A percentile compares a stretch with the other conserved stretches of the same genome.
These are phyloP conservation scores for Rubroboletus satanas DNA, from an alignment of 768 basidiomycete species.

Conservation along the genomic window DNA sequence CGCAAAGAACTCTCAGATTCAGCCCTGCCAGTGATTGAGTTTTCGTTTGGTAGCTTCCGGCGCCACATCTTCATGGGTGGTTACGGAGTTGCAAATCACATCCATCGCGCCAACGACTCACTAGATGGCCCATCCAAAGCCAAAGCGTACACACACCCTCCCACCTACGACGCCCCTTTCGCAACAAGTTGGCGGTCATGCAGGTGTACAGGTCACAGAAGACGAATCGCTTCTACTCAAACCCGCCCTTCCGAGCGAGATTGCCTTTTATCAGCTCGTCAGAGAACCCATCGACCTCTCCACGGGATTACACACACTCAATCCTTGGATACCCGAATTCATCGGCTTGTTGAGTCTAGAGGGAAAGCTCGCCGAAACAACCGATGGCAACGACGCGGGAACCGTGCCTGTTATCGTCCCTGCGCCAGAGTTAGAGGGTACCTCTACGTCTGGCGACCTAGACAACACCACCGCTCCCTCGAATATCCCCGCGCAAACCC, in stretches of 20 bases:
- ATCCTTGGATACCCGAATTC: conserved; percentile 68
- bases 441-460: conserved; percentile 22
- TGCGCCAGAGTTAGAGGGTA: conserved; percentile 42
- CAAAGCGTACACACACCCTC: conserved; percentile 17
- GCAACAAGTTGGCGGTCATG: conserved; percentile 79
- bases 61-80: too few species aligned
- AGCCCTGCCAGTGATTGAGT: too few species aligned
- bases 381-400: conserved; percentile 8
- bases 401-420: conserved; percentile 22
- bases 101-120: neutral
- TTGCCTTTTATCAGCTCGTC: conserved; percentile 65
- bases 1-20: neutral
- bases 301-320: conserved; percentile 30
- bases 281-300: conserved; percentile 23
- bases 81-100: too few species aligned
- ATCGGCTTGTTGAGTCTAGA: conserved; percentile 74
- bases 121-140: conserved; percentile 5
- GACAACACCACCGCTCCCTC: neutral
- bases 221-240: conserved; percentile 83
- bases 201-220: conserved; percentile 64
- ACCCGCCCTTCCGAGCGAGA: conserved; percentile 59
- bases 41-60: too few species aligned
- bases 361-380: conserved; percentile 36
- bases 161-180: conserved; percentile 35
- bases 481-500: conserved; percentile 44